Percentiles rank a stretch among this genome's conserved stretches.
phyloP scores from a whole-genome alignment of 805 yeast species.

The Candida rishiriensis region DNA sequence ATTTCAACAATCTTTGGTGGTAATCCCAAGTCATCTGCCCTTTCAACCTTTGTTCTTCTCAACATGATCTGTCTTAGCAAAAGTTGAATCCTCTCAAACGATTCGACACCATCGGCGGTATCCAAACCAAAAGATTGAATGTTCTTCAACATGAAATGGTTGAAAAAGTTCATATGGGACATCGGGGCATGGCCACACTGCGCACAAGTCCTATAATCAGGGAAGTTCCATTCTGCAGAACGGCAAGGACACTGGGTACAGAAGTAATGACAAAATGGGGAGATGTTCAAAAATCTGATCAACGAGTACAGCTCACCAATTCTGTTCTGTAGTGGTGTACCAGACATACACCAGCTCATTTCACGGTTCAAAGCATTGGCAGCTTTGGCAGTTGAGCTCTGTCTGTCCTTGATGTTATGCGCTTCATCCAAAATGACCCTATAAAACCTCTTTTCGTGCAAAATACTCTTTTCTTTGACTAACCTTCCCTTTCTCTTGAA shows the following conservation, averaged over 20 bases:
- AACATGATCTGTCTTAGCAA: constrained; percentile 80
- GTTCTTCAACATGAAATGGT: constrained; percentile 91
- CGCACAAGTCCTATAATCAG: constrained; percentile 81
- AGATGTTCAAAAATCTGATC: constrained; percentile 75
- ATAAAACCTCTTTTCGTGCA: constrained; percentile 73
- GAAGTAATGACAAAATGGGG: constrained; percentile 84
- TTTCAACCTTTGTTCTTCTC: constrained; percentile 89
- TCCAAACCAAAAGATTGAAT: constrained; percentile 81
- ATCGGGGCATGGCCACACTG: constrained; percentile 87
- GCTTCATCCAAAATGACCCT: constrained; percentile 94
- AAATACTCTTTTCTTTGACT: constrained; percentile 68
- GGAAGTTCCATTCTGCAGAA: constrained; percentile 78
- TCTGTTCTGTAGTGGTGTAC: constrained; percentile 94
- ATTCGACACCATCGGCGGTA: constrained; percentile 75
- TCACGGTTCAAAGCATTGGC: constrained; percentile 69
- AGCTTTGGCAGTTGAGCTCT: constrained; percentile 89
- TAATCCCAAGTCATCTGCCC: constrained; percentile 95
- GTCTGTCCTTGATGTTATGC: constrained; percentile 93
- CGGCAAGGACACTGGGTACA: constrained; percentile 92
- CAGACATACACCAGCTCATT: constrained; percentile 88
- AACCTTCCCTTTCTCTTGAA: constrained; percentile 67
- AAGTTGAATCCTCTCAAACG: constrained; percentile 72
- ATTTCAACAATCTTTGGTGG: constrained; percentile 95
- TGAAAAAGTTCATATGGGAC: constrained; percentile 93
- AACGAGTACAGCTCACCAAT: constrained; percentile 95